Evolutionary conservation across 1,139 yeast species (phyloP), one percentile per base, ranked within the genome.

Genomic region (Debaryomyces fabryi): DNA sequence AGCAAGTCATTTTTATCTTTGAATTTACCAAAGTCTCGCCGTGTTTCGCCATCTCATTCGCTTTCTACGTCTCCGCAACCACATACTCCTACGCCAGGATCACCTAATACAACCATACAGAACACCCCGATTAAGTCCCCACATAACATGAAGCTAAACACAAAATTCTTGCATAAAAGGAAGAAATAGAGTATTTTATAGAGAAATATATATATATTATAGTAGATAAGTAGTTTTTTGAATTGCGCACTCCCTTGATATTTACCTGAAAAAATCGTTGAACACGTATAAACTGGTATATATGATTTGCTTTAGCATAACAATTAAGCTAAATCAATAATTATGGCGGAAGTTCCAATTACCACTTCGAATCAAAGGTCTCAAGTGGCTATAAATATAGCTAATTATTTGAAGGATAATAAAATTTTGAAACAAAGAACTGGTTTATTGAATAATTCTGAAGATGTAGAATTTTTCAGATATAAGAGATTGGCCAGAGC

Each of bases 401-500:
- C 96, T 39, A 78, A 80, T 50, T 88, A 78, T 54, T 72, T 91
- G 51, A 83, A 93, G 54, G 82, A 83, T 58, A 80, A 87, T 63
- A 64, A 75, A 39, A 68, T 71, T 24, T 75, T 93, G 56, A 93
- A 93, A 63, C 87, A 83, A 64, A 83, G 99, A 60, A 81, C 83
- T 50, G 98, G 97, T 6, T 71, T 86, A 39, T 72, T 88, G 48
- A 84, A 85, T 59, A 86, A 86, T 47, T 80, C 81, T 52, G 81
- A 82, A 33, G 80, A 76, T 48, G 79, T 82, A 38, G 96, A 89
- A 52, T 92, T 93, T 65, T 93, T 93, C 79, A 78, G 96, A 58
- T 88, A 76, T 65, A 93, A 95, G 67, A 80, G 99, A 59, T 86
- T 90, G 41, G 71, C 82, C 13, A 76, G 98, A 57, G 96, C 96